phyloP scores from a whole-genome alignment of 345 rosid species.

The Rhodamnia rubescens region DNA sequence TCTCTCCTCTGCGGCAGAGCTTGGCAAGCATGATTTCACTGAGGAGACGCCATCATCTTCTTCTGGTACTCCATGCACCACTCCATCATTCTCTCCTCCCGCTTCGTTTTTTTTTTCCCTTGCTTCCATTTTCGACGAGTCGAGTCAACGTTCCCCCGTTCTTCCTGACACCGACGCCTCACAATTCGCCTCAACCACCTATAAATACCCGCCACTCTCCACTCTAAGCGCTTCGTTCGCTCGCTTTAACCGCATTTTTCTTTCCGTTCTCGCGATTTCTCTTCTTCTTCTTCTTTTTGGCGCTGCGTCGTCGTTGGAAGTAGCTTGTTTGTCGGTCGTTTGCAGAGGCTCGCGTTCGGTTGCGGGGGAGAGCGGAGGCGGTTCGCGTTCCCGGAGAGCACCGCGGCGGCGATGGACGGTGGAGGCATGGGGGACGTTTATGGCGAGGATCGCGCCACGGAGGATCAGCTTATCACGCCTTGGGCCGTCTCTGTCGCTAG shows the following conservation, averaged over 20 bases:
- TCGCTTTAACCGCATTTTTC: background rate
- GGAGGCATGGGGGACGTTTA: constrained; percentile 38
- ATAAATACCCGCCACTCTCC: background rate
- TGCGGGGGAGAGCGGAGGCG: background rate
- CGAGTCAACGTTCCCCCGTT: background rate
- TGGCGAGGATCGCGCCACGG: constrained; percentile 74
- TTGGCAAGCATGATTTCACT: background rate
- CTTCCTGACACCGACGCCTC: background rate
- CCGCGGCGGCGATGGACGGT: background rate
- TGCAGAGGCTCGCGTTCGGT: background rate
- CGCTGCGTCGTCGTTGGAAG: background rate
- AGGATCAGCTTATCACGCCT: constrained; percentile 88
- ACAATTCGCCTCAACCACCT: background rate
- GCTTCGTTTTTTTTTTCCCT: background rate
- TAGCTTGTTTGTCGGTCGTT: background rate
- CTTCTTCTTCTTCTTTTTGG: background rate
- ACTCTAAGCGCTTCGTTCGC: background rate
- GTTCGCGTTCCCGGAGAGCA: background rate
- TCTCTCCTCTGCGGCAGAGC: no score
- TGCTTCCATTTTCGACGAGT: background rate
- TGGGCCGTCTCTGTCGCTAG: constrained; percentile 87
- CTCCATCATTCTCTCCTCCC: background rate
- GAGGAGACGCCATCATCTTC: background rate
- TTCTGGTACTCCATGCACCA: background rate
- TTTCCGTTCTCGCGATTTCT: background rate